Conservation (phyloP, 805 yeast species). For the Monosporozyma unispora region DNA sequence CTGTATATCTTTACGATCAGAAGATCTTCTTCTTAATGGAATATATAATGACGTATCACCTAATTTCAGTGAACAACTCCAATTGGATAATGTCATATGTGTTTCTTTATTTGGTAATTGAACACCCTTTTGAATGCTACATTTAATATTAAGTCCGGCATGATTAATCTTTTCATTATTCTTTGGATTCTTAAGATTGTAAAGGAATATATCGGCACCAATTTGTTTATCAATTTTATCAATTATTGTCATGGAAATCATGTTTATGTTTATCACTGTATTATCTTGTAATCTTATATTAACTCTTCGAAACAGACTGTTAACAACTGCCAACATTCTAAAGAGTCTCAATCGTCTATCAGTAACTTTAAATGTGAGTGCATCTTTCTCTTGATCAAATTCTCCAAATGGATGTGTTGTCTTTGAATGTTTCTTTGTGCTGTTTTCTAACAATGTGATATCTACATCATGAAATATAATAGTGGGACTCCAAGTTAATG, state of each 20-base stretch:
- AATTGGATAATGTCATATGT: constrained; percentile 8
- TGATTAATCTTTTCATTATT: constrained; percentile 14
- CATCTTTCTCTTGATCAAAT: constrained; percentile 3
- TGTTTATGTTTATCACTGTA: constrained; percentile 7
- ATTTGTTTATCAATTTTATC: constrained; percentile 11
- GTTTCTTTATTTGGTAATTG: constrained; percentile 2
- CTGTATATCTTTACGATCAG: neutral
- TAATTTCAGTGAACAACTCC: constrained; percentile 16
- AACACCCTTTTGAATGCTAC: constrained; percentile 4
- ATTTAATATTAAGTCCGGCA: constrained; percentile 9
- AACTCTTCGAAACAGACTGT: constrained; percentile 9
- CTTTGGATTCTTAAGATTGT: constrained; percentile 10
- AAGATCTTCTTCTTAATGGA: neutral
- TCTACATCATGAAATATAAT: constrained; percentile 15
- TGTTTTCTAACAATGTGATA: constrained; percentile 3
- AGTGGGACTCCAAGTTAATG: constrained; percentile 15
- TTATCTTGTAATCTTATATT: constrained; percentile 8
- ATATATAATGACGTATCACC: constrained; percentile 13
- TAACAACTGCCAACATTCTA: constrained; percentile 11
- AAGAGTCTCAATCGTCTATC: constrained; percentile 7
- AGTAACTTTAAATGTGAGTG: constrained; percentile 8
- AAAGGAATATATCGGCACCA: constrained; percentile 14
- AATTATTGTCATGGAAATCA: constrained; percentile 14
- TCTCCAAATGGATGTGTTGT: neutral
- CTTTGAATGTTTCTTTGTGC: neutral